Evolutionary conservation across 768 basidiomycete species (phyloP).

Genomic region (Lactifluus pinguis): DNA sequence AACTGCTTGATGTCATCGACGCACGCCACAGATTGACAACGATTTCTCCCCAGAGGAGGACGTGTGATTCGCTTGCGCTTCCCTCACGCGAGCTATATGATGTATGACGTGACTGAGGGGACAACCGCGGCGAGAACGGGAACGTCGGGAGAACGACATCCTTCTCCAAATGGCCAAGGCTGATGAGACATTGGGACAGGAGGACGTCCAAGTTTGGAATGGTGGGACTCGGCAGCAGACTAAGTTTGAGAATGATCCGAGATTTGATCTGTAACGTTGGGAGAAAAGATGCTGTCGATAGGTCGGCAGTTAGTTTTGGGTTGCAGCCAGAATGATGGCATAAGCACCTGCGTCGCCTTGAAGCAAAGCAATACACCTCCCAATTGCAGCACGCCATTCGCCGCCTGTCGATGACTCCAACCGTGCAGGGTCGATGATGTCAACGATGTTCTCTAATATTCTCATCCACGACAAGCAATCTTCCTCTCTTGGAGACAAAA

Average conservation of each 20-base stretch:
- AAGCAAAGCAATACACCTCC: conserved; percentile 41
- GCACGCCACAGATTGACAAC: conserved; percentile 52
- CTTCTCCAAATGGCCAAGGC: conserved; percentile 9
- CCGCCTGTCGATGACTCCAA: conserved; percentile 45
- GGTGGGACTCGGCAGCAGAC: conserved; percentile 5
- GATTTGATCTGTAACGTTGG: not conserved
- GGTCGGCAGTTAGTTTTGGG: not conserved
- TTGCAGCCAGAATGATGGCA: not conserved
- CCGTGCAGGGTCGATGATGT: conserved; percentile 39
- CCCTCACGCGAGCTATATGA: conserved; percentile 27
- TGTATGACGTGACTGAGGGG: conserved; percentile 7
- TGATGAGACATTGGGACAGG: conserved; percentile 9
- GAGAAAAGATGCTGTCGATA: not conserved
- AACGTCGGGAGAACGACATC: not conserved
- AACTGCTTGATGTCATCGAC: conserved; percentile 34
- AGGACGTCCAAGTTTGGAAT: conserved; percentile 4
- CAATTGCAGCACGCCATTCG: conserved; percentile 51
- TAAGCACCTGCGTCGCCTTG: conserved; percentile 25
- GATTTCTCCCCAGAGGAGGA: conserved; percentile 38
- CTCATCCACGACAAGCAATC: conserved; percentile 22
- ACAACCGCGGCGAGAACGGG: not conserved
- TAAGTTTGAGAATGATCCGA: conserved; percentile 7
- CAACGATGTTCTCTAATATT: conserved; percentile 29
- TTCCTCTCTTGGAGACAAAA: conserved; percentile 23
- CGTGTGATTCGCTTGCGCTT: conserved; percentile 23